These are phyloP conservation scores for Eucalyptus erythrocorys DNA, from an alignment of 345 rosid species.

Conservation along the genomic window DNA sequence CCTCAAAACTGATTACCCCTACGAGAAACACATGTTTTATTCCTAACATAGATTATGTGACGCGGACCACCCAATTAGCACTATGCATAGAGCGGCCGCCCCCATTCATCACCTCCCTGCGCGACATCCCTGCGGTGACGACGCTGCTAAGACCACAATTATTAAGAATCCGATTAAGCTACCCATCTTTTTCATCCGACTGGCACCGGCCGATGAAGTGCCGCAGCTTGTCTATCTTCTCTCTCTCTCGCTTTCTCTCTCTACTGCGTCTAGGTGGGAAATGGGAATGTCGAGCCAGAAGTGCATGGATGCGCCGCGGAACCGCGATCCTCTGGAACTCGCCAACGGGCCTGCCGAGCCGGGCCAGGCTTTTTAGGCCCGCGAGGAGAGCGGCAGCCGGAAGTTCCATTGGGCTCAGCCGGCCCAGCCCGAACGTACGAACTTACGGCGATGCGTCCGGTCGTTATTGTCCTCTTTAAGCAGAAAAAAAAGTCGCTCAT, in stretches of 20 bases:
- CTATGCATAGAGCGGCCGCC: not conserved
- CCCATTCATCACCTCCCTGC: not conserved
- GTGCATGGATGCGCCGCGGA: not conserved
- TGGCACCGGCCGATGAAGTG: conserved; percentile 33
- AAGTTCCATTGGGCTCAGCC: not conserved
- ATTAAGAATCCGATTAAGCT: not conserved
- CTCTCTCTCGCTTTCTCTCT: not conserved
- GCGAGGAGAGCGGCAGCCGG: not conserved
- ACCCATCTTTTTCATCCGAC: not conserved
- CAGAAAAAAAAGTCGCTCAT: not conserved
- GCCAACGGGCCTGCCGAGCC: not conserved
- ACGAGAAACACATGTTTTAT: too few relatives aligned
- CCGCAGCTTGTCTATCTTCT: conserved; percentile 37
- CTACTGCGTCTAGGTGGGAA: not conserved
- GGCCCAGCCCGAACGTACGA: not conserved
- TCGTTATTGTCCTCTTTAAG: not conserved
- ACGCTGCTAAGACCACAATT: not conserved
- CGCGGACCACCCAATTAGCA: not conserved
- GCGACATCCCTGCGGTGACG: fast-evolving
- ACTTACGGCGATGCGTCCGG: not conserved
- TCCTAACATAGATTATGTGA: not conserved
- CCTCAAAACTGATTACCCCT: too few relatives aligned
- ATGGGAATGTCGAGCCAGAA: not conserved
- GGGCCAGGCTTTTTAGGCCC: not conserved
- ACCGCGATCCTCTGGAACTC: not conserved